phyloP scores from a whole-genome alignment of 2,329 filamentous ascomycete genomes.

The Trichoderma cornu-damae region DNA sequence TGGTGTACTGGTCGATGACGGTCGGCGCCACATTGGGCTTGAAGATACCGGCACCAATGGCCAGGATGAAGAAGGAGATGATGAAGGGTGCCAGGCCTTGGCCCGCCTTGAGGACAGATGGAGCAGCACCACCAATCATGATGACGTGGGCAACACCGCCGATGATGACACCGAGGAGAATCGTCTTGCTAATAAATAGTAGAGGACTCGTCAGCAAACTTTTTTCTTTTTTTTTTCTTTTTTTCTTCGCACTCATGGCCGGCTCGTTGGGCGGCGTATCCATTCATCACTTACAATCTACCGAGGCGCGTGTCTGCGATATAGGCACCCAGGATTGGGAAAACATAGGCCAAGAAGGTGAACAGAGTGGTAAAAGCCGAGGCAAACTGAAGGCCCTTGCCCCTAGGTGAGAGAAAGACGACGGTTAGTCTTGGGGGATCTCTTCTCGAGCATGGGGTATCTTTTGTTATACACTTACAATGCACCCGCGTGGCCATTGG shows the following conservation, averaged over 20 bases:
- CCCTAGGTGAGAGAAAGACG: background rate
- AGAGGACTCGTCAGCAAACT: background rate
- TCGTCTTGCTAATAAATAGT: conserved; percentile 11
- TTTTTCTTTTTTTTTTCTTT: accelerated
- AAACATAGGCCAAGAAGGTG: conserved; percentile 19
- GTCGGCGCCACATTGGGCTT: conserved; percentile 18
- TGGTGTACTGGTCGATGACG: conserved; percentile 16
- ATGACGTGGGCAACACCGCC: conserved; percentile 18
- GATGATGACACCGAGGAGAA: conserved; percentile 14
- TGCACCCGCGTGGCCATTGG: conserved; percentile 17
- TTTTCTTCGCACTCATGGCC: no score
- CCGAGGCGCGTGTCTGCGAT: conserved; percentile 16
- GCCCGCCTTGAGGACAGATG: conserved; percentile 16
- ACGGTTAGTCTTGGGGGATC: background rate
- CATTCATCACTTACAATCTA: conserved; percentile 15
- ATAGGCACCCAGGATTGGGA: conserved; percentile 18
- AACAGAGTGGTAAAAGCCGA: conserved; percentile 18
- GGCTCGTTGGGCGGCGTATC: background rate
- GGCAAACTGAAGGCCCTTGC: conserved; percentile 17
- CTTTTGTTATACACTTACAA: no score
- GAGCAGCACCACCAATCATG: conserved; percentile 18
- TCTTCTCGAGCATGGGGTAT: no score
- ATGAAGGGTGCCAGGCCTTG: conserved; percentile 17
- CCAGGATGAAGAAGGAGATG: conserved; percentile 15
- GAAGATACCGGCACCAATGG: conserved; percentile 18